phyloP scores from a whole-genome alignment of 2,329 filamentous ascomycete species.

The Botrytis tulipae region DNA sequence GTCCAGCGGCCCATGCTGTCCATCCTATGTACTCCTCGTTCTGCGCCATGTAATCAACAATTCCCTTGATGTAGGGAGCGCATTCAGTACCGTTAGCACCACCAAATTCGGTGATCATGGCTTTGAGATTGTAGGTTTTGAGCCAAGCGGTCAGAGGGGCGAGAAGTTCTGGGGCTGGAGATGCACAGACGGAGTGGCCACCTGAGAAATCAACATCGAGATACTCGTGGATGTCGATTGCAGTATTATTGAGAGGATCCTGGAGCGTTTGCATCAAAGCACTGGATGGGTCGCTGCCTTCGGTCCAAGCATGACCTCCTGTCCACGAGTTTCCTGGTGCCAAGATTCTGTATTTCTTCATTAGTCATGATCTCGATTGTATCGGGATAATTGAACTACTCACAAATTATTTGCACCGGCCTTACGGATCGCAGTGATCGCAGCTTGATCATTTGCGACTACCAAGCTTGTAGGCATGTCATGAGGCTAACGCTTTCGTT shows the following conservation, averaged over 20 bases:
- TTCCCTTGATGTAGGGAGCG: slow-evolving; percentile 42
- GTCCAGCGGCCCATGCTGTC: slow-evolving; percentile 52
- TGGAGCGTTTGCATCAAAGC: slow-evolving; percentile 44
- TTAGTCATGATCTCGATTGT: neutral
- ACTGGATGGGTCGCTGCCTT: slow-evolving; percentile 42
- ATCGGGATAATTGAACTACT: neutral
- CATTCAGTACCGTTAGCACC: slow-evolving; percentile 46
- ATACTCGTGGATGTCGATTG: slow-evolving; percentile 52
- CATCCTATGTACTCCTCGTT: slow-evolving; percentile 51
- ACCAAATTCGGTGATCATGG: slow-evolving; percentile 51
- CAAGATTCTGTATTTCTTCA: slow-evolving; percentile 39
- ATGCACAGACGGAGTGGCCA: slow-evolving; percentile 44
- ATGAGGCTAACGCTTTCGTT: slow-evolving; percentile 41
- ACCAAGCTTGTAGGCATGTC: slow-evolving; percentile 49
- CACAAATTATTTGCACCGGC: slow-evolving; percentile 46
- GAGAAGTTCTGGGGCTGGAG: slow-evolving; percentile 43
- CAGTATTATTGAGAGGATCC: slow-evolving; percentile 50
- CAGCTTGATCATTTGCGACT: slow-evolving; percentile 48
- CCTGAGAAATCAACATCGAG: slow-evolving; percentile 51
- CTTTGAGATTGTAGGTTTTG: slow-evolving; percentile 46
- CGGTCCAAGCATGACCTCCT: slow-evolving; percentile 49
- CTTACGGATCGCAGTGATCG: slow-evolving; percentile 46
- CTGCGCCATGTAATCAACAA: slow-evolving; percentile 48
- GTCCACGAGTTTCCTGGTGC: slow-evolving; percentile 51
- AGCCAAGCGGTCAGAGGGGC: slow-evolving; percentile 48